Base-by-base conservation (phyloP, 1,284 basidiomycete genomes). In the Phellinidium pouzarii region DNA sequence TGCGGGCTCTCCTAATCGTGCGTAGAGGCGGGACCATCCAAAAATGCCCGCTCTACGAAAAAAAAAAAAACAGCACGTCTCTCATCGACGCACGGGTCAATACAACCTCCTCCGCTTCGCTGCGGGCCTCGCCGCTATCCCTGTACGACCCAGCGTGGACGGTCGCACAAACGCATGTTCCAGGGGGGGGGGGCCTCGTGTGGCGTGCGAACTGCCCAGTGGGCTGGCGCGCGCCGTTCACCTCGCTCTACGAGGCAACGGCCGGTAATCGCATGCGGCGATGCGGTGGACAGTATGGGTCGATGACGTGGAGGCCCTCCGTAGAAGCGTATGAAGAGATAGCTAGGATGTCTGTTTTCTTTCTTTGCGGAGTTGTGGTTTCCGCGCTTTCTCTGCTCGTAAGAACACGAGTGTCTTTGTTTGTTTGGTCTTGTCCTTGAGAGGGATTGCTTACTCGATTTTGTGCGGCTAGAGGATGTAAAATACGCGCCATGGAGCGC, bases 21-120 rank as follows among this genome's bases (percentile, higher is more conserved):
- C 44, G 58, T 59, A n/a, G 48, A 53, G 4, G 60, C 59, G 1
- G 61, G 61, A 5, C 60, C 59, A 2, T 17, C 26, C n/a, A n/a
- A 3, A 36, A 2, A 11, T 62, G 61, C 37, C 37, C 59, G 7
- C 42, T 61, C 5, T 54, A 58, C 47, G 60, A 62, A 26, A n/a
- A n/a, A n/a, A n/a, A n/a, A n/a, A n/a, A n/a, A n/a, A 22, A 52
- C 12, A 58, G 41, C 17, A 49, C 60, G 1, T 17, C 44, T 2
- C 22, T 47, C 12, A 54, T 63, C 44, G 19, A 58, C 11, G 41
- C 37, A 0, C 62, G 62, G 14, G 38, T 60, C 19, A 37, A 61
- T 11, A 38, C 29, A 12, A 9, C 52, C 12, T 41, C 52, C 8
- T 11, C 46, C 4, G 29, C 11, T 2, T n/a, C n/a, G n/a, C 25